Base-by-base conservation (phyloP, 169 alveolate species). In the Cyclospora cayetanensis region DNA sequence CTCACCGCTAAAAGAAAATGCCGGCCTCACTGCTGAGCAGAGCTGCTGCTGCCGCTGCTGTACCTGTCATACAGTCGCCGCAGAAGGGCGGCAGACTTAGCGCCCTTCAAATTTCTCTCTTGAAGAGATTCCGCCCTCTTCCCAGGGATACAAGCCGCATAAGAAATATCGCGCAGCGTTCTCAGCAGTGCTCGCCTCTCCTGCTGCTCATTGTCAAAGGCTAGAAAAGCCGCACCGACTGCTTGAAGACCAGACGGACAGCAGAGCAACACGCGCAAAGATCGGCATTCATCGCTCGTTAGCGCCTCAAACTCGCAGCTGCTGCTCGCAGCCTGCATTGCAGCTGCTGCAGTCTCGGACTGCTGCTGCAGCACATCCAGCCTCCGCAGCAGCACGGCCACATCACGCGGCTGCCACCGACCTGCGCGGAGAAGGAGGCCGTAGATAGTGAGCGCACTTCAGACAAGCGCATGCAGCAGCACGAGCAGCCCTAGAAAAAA, bases 21-120 rank as follows among this genome's bases (percentile, higher is more conserved):
- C n/a, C n/a, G n/a, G n/a, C n/a, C n/a, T n/a, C n/a, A n/a, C n/a
- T n/a, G n/a, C n/a, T n/a, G n/a, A n/a, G n/a, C n/a, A n/a, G n/a
- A 65, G 76, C 34, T 65, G 76, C 39, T 65, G 76, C 76, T 65
- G 76, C 76, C 31, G 76, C 76, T 65, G 76, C 37, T 65, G 76
- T 18, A n/a, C n/a, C n/a, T n/a, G n/a, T n/a, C n/a, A n/a, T n/a
- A n/a, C n/a, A n/a, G n/a, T n/a, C n/a, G n/a, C n/a, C n/a, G n/a
- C n/a, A n/a, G n/a, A n/a, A n/a, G n/a, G n/a, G n/a, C n/a, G n/a
- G n/a, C n/a, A n/a, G n/a, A n/a, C n/a, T n/a, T n/a, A n/a, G n/a
- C n/a, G n/a, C n/a, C n/a, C n/a, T n/a, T n/a, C n/a, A n/a, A n/a
- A n/a, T n/a, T n/a, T n/a, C n/a, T n/a, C n/a, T n/a, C n/a, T n/a